Evolutionary conservation across 371 early-diverging fungal genomes (phyloP), one percentile per base, ranked within the genome.

Genomic region (Haplosporangium sp.): DNA sequence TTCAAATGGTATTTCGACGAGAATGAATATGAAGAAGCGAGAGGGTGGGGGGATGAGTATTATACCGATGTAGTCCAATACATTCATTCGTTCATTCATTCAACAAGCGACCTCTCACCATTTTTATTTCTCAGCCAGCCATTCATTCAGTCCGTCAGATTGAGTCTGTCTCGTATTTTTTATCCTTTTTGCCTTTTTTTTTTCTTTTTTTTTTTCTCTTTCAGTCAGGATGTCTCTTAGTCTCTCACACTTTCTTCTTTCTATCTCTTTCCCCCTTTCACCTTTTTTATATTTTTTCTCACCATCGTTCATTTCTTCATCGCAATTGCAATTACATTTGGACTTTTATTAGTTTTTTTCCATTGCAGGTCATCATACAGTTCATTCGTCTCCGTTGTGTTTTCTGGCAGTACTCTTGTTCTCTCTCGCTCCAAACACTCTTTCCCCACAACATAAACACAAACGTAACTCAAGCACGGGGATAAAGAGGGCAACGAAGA

Each of bases 181-280:
- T 48, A 36, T 40, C 29, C 41, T 20, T 21, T 48, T 29, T 20
- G 18, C 36, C 41, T 41, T 50, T 37, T 61, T 51, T 61, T 48
- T 43, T 61, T 47, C 45, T 45, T 59, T 48, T 20, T 23, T 36
- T 18, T 29, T 29, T 29, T 29, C 29, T 4, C 29, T 29, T 29
- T 29, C 29, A 2, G 2, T 29, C 4, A n/a, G n/a, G n/a, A n/a
- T 13, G 36, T 58, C 11, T 14, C 8, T 14, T 20, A 10, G 11
- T 21, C 23, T 21, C 45, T 37, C 14, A 16, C 29, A 42, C 43
- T 21, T 69, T 53, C 43, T 13, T 42, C 55, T 43, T 13, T 42
- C 55, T 43, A 47, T 50, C 13, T 41, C 59, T 46, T 50, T 20
- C 42, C 55, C 36, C 21, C 41, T 56, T 36, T 48, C 37, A 8